A percentile compares a stretch with the other conserved stretches of the same genome.
Evolutionary conservation across 805 yeast species (phyloP).

Genomic region (Wickerhamomyces bovis): DNA sequence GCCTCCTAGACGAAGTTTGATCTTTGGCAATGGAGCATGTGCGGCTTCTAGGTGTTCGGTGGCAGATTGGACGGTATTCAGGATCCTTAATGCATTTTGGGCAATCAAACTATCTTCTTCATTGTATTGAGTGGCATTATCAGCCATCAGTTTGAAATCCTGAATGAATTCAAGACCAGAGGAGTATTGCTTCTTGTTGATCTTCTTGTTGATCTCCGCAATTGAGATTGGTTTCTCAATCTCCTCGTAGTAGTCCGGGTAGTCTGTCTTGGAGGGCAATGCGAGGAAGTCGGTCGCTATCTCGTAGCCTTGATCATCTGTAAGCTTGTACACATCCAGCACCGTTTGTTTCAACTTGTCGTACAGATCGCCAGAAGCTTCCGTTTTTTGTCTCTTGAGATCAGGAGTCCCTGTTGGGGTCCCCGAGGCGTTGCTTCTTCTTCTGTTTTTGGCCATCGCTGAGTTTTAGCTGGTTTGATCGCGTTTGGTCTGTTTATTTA

Average conservation of each 20-base stretch:
- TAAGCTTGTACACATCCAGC: conserved; percentile 26
- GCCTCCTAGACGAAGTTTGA: conserved; percentile 8
- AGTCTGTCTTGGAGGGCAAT: conserved; percentile 66
- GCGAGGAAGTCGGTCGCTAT: conserved; percentile 48
- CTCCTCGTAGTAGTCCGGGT: conserved; percentile 73
- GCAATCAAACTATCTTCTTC: conserved; percentile 63
- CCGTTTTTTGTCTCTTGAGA: conserved; percentile 15
- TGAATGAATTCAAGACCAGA: conserved; percentile 36
- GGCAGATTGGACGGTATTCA: conserved; percentile 49
- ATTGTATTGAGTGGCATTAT: conserved; percentile 69
- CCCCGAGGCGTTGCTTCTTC: conserved; percentile 4
- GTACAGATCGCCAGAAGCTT: conserved; percentile 15
- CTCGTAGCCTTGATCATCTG: conserved; percentile 28
- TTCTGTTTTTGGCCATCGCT: conserved; percentile 16
- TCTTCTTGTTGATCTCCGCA: conserved; percentile 52
- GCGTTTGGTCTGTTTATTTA: background rate
- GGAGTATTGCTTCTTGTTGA: conserved; percentile 31
- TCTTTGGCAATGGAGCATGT: conserved; percentile 12
- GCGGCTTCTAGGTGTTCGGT: conserved; percentile 23
- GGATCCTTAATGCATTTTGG: conserved; percentile 52
- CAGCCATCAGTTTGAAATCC: conserved; percentile 63
- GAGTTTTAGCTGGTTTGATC: background rate
- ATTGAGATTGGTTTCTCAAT: conserved; percentile 70
- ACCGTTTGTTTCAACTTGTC: conserved; percentile 30
- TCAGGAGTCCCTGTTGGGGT: background rate